Evolutionary conservation across 192 early-diverging fungal species (phyloP).

Genomic region (Podila minutissima): DNA sequence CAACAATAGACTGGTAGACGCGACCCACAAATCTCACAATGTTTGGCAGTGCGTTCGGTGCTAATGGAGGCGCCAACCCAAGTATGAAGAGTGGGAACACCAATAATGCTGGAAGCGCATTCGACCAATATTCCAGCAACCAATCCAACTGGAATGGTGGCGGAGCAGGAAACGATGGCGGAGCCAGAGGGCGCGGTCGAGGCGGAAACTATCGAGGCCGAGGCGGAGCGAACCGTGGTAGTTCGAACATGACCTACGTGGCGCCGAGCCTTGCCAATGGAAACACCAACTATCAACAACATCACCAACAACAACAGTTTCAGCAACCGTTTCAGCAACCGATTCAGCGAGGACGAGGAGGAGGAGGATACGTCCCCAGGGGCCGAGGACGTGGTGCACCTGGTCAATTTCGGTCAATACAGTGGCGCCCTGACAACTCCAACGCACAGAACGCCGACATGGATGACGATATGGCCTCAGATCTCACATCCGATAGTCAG

Average conservation of each 20-base stretch:
- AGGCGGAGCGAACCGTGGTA: conserved; percentile 26
- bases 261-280: conserved; percentile 16
- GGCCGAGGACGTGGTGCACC: conserved; percentile 10
- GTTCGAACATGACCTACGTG: conserved; percentile 32
- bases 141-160: conserved; percentile 1
- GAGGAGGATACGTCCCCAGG: background rate
- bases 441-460: conserved; percentile 8
- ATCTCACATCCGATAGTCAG: background rate
- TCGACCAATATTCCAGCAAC: background rate
- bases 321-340: conserved; percentile 2
- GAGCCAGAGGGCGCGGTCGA: background rate
- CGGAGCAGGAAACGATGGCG: too few relatives aligned
- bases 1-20: background rate
- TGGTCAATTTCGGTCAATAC: conserved; percentile 21
- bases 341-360: conserved; percentile 2
- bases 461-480: background rate
- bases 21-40: background rate
- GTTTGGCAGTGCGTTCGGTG: background rate
- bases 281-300: background rate
- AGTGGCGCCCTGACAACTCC: conserved; percentile 23
- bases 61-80: conserved; percentile 1
- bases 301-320: background rate
- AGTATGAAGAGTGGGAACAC: background rate
- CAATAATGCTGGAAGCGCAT: background rate
- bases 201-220: conserved; percentile 12